Conservation (phyloP, 1,139 yeast genomes). For the Yamadazyma diddensiae region DNA sequence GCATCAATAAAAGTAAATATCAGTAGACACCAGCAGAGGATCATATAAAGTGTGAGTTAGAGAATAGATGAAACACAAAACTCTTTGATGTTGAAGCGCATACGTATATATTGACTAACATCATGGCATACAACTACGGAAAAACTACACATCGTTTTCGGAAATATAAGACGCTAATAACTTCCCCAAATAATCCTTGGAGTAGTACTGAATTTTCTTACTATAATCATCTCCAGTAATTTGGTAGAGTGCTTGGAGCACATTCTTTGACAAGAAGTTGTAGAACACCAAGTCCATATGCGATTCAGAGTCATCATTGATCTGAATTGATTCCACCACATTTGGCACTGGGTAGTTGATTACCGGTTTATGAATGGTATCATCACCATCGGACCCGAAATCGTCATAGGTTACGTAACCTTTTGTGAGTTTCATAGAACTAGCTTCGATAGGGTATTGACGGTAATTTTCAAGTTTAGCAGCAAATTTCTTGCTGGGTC, state of each 20-base stretch:
- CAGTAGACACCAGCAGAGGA: too few species aligned
- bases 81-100: too few species aligned
- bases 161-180: slow-evolving; percentile 30
- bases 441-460: slow-evolving; percentile 1
- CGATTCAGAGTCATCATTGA: slow-evolving; percentile 18
- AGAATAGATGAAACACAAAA: too few species aligned
- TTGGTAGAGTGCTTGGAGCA: slow-evolving; percentile 53
- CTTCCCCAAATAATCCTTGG: slow-evolving; percentile 32
- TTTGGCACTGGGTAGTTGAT: slow-evolving; percentile 66
- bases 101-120: too few species aligned
- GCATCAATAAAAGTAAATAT: too few species aligned
- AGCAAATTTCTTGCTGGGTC: slow-evolving; percentile 1
- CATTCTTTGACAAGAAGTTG: slow-evolving; percentile 65
- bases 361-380: slow-evolving; percentile 70
- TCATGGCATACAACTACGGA: too few species aligned
- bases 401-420: slow-evolving; percentile 88
- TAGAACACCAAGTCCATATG: slow-evolving; percentile 71
- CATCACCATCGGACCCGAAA: slow-evolving; percentile 83
- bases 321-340: slow-evolving; percentile 54
- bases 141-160: slow-evolving; percentile 8
- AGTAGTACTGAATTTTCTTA: slow-evolving; percentile 25
- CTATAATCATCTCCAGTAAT: slow-evolving; percentile 21
- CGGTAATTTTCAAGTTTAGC: background rate
- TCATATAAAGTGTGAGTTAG: too few species aligned
- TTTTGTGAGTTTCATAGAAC: slow-evolving; percentile 23